Percentiles rank a stretch among this genome's conserved stretches.
Evolutionary conservation across 352 stramenopile genomes (phyloP).

Genomic region (Thraustotheca clavata): DNA sequence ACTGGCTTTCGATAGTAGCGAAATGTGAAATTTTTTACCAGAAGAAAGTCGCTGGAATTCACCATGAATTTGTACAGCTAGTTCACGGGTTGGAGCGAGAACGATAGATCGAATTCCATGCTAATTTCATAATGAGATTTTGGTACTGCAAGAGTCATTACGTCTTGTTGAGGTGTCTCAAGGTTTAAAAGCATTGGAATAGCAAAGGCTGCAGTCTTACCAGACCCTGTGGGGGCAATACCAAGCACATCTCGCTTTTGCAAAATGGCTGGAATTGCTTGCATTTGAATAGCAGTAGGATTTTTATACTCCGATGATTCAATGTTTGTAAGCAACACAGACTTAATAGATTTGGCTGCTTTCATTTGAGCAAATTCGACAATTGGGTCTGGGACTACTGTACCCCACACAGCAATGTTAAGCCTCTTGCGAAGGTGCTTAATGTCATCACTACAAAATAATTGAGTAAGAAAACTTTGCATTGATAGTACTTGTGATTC

Average conservation of each 20-base stretch:
- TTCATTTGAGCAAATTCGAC: slow-evolving; percentile 67
- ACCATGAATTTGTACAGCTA: slow-evolving; percentile 94
- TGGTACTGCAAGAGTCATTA: slow-evolving; percentile 19
- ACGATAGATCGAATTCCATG: slow-evolving; percentile 89
- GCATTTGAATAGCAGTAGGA: slow-evolving; percentile 99
- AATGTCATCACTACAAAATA: slow-evolving; percentile 15
- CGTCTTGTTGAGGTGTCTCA: slow-evolving; percentile 29
- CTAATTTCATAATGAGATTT: too few relatives aligned
- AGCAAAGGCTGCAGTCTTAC: slow-evolving; percentile 98
- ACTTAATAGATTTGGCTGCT: slow-evolving; percentile 41
- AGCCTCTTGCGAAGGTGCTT: slow-evolving; percentile 48
- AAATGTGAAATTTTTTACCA: slow-evolving; percentile 83
- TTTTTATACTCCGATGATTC: slow-evolving; percentile 94
- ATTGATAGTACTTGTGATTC: too few relatives aligned
- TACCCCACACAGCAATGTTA: slow-evolving; percentile 65
- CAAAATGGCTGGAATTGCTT: slow-evolving; percentile 88
- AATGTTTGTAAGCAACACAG: slow-evolving; percentile 69
- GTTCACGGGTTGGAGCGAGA: slow-evolving; percentile 95
- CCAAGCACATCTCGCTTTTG: slow-evolving; percentile 91
- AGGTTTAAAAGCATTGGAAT: slow-evolving; percentile 90
- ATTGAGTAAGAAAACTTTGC: too few relatives aligned
- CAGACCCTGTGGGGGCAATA: slow-evolving; percentile 93
- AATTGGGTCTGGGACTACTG: slow-evolving; percentile 58
- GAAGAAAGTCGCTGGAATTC: slow-evolving; percentile 89
- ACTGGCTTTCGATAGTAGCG: slow-evolving; percentile 91